A percentile compares a stretch with the other conserved stretches of the same genome.
phyloP scores from a whole-genome alignment of 1,139 yeast species.

The Blastobotrys persicus region DNA sequence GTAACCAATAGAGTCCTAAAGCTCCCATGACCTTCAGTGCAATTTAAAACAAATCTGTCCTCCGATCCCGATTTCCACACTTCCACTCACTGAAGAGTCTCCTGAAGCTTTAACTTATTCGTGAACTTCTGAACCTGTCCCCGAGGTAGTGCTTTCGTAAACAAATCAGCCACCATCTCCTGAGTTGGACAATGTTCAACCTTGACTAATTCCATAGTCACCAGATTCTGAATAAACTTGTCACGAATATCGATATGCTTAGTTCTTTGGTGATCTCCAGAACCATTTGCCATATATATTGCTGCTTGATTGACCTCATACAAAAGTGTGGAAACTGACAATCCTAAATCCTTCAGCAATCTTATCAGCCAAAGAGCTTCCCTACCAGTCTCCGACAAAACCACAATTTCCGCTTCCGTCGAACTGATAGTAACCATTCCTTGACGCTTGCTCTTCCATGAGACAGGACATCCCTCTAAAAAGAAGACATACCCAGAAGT shows the following conservation, averaged over 20 bases:
- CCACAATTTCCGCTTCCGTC: neutral
- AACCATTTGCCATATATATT: no score
- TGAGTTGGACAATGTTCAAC: neutral
- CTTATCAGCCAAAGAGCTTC: neutral
- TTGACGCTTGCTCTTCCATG: conserved; percentile 17
- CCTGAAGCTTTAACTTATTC: no score
- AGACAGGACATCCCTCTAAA: conserved; percentile 19
- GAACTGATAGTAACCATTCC: neutral
- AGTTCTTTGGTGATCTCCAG: neutral
- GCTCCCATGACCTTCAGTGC: no score
- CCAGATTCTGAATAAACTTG: conserved; percentile 7
- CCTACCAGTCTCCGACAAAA: neutral
- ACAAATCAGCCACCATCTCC: conserved; percentile 7
- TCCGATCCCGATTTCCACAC: no score
- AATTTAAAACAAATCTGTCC: no score
- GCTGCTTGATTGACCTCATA: no score
- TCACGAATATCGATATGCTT: conserved; percentile 11
- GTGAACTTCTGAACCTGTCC: no score
- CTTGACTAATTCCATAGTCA: neutral
- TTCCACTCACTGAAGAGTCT: no score
- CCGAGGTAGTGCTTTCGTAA: neutral
- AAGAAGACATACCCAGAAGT: conserved; percentile 21
- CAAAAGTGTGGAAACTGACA: no score
- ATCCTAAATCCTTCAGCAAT: no score
- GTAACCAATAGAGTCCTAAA: no score